These are phyloP conservation scores for Phytophthora cajani DNA, from an alignment of 352 stramenopile species.

Conservation along the genomic window DNA sequence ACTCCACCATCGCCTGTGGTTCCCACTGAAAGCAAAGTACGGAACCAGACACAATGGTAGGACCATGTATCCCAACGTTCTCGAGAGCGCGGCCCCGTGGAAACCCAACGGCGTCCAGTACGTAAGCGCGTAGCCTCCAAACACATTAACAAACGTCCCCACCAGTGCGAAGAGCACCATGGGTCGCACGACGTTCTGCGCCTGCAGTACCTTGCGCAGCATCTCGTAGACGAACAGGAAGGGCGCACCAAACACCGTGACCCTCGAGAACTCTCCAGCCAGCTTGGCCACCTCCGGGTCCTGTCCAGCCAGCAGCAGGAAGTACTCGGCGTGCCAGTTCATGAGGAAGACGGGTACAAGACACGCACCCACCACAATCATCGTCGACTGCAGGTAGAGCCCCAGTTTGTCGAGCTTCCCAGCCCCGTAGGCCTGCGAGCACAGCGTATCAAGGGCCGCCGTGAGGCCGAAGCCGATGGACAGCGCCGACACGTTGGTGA, in stretches of 20 bases:
- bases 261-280: slow-evolving; percentile 64
- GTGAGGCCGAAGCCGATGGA: slow-evolving; percentile 77
- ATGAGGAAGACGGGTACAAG: slow-evolving; percentile 60
- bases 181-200: slow-evolving; percentile 73
- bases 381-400: slow-evolving; percentile 73
- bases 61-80: slow-evolving; percentile 61
- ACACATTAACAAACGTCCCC: slow-evolving; percentile 69
- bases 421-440: slow-evolving; percentile 75
- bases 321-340: slow-evolving; percentile 65
- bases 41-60: slow-evolving; percentile 60
- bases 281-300: slow-evolving; percentile 55
- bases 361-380: slow-evolving; percentile 63
- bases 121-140: slow-evolving; percentile 75
- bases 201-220: slow-evolving; percentile 73
- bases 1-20: slow-evolving; percentile 49
- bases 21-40: slow-evolving; percentile 52
- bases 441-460: slow-evolving; percentile 84
- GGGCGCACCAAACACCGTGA: slow-evolving; percentile 73
- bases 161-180: slow-evolving; percentile 63
- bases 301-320: slow-evolving; percentile 65
- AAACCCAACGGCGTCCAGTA: slow-evolving; percentile 73
- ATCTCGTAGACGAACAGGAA: slow-evolving; percentile 85
- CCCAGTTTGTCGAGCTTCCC: slow-evolving; percentile 66
- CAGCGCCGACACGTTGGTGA: slow-evolving; percentile 78
- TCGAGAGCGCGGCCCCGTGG: slow-evolving; percentile 73